Evolutionary conservation across 352 stramenopile genomes (phyloP).

Genomic region (Saprolegnia parasitica): DNA sequence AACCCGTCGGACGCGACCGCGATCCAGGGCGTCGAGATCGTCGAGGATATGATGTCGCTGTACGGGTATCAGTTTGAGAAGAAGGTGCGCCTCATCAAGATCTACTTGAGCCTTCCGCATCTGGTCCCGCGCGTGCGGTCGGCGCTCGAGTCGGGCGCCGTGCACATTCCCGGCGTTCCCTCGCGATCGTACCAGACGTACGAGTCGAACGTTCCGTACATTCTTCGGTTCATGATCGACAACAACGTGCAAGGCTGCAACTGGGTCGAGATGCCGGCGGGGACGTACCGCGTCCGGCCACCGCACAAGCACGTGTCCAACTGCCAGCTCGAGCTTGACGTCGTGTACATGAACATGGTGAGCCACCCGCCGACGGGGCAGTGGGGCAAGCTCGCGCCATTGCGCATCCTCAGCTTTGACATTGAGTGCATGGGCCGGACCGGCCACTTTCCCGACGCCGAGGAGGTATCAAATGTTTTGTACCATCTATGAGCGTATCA

Average conservation of each 20-base stretch:
- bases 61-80: conserved; percentile 84
- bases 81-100: conserved; percentile 70
- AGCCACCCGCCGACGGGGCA: conserved; percentile 90
- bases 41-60: conserved; percentile 77
- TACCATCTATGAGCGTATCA: conserved; percentile 1
- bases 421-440: conserved; percentile 99
- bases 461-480: too few relatives aligned
- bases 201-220: conserved; percentile 99
- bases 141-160: conserved; percentile 77
- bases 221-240: conserved; percentile 99
- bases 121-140: conserved; percentile 91
- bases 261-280: conserved; percentile 93
- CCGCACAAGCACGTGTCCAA: conserved; percentile 75
- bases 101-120: conserved; percentile 93
- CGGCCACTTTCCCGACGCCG: conserved; percentile 87
- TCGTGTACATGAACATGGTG: conserved; percentile 96
- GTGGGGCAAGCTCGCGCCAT: conserved; percentile 96
- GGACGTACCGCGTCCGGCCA: conserved; percentile 86
- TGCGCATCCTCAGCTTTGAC: conserved; percentile 98
- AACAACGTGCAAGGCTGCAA: conserved; percentile 94
- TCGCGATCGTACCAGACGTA: conserved; percentile 88
- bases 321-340: conserved; percentile 96
- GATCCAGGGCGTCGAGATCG: conserved; percentile 66
- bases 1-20: conserved; percentile 35
- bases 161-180: conserved; percentile 41